Evolutionary conservation across 2,329 filamentous ascomycete genomes (phyloP), one percentile per base, ranked within the genome.

Genomic region (Ophiostoma triangulosporum): DNA sequence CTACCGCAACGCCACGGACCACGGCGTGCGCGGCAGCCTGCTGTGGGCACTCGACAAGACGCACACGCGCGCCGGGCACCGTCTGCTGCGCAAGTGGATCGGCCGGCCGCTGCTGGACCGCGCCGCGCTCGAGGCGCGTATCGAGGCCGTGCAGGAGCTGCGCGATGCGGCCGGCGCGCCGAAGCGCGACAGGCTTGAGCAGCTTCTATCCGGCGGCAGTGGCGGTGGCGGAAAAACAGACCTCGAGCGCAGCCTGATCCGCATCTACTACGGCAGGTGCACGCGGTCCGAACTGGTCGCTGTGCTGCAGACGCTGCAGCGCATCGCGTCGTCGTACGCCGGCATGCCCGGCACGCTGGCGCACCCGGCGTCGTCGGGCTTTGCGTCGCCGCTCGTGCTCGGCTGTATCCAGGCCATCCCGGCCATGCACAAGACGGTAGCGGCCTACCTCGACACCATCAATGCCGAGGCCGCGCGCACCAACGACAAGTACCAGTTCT

Each of bases 211-310:
- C 1, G 35, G 32, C 20, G 33, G 48, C 20, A 20, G 32, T 14
- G 32, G 14, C 24, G 48, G 20, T 26, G 33, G 17, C 22, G 72
- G 75, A 24, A 88, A 77, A 64, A 81, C 78, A 6, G 93, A 98
- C 64, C 78, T 98, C 6, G 93, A 98, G 68, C 89, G 93, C 60
- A 93, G 87, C 57, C 73, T 98, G 46, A 90, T 97, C 62, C 81
- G 93, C 45, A 95, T 98, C 56, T 98, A 97, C 71, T 98, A 98
- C 68, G 89, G 90, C 50, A 96, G 95, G 70, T 97, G 90, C 66
- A 86, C 87, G 1, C 82, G 93, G 0, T 85, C 90, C 0, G 93
- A 98, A 66, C 79, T 98, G 4, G 74, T 97, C 2, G 80, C 79
- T 0, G 84, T 94, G 4, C 73, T 98, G 1, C 90, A 97, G 66